Evolutionary conservation across 192 early-diverging fungal genomes (phyloP), one percentile per base, ranked within the genome.

Genomic region (Dispira simplex): DNA sequence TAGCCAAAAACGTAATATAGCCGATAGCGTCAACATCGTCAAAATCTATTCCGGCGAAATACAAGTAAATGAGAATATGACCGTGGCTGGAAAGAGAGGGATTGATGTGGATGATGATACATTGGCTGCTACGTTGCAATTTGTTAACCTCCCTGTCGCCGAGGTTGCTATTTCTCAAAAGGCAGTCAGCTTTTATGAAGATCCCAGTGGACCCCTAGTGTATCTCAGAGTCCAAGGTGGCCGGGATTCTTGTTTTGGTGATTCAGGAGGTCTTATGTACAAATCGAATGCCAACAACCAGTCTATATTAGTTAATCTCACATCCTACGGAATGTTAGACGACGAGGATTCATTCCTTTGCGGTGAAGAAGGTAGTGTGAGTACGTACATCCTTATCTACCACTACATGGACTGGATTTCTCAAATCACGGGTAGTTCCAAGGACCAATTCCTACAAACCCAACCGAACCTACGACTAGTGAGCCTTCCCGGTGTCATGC

Each of bases 241-340:
- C 32, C 8, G 26, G 26, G 75, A 72, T 18, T 73, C 75, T 0
- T 79, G 78, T 53, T 71, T 71, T 0, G 78, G 78, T 23, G 78
- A 79, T 44, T 76, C 75, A 3, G 78, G 78, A 3, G 78, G 78
- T 11, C 78, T 75, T 1, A 46, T 79, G n/a, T 39, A 44, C 59
- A 46, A 16, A 39, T 8, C 3, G 16, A 12, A 45, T 43, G 16
- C 8, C 0, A 11, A n/a, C 8, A 44, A 44, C 26, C n/a, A 44
- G 26, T 11, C 16, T 8, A 43, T 45, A 20, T 45, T 45, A 43
- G 59, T 62, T 5, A 43, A 43, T 4, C n/a, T 44, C 12, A 45
- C 59, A 23, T 62, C 59, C 1, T 45, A 18, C 12, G 32, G 32
- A 23, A n/a, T 14, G 13, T 25, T 11, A 6, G 18, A 13, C 20